Evolutionary conservation across 805 yeast genomes (phyloP), one percentile per base, ranked within the genome.

Genomic region (Alloascoidea hylecoeti): DNA sequence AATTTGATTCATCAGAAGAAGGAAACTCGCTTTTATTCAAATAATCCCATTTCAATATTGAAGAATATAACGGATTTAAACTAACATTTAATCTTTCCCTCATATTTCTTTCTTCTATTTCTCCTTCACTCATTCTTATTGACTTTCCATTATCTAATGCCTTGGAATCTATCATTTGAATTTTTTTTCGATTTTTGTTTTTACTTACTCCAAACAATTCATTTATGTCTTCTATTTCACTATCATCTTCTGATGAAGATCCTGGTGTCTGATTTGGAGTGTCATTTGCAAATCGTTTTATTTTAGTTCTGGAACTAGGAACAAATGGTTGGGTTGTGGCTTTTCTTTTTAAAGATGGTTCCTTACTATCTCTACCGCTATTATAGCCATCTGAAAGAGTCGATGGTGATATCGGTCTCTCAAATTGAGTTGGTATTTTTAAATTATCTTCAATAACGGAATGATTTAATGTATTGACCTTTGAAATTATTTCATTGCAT

Each of bases 1-100:
- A 55, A 0, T 51, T 41, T 9, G 48, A 41, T 12, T 50, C 46
- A 3, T 63, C 69, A 17, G 65, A 70, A n/a, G 69, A 66, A 0
- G 94, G 94, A 41, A 58, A 72, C 3, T 71, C 79, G 35, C 66
- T 61, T 1, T 55, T 55, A 15, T 68, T 61, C 34, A 64, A 72
- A 48, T 72, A 89, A 35, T 81, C 72, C 98, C 98, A 92, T 34
- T 64, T 61, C 41, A 92, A 60, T 4, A 92, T 66, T 4, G 67
- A 66, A 14, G 63, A 60, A 52, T 89, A 85, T 4, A 94, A 62
- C 2, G 94, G 86, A 41, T 71, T 75, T 52, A 85, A 57, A 49
- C 79, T 83, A 9, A 86, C 86, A 49, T 79, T 76, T 39, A 89
- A 61, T 45, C 97, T 68, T 45, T 70, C 62, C 45, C 94, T 70